These are phyloP conservation scores for Colletotrichum tropicale DNA, from an alignment of 2,329 filamentous ascomycete genomes.

Conservation along the genomic window DNA sequence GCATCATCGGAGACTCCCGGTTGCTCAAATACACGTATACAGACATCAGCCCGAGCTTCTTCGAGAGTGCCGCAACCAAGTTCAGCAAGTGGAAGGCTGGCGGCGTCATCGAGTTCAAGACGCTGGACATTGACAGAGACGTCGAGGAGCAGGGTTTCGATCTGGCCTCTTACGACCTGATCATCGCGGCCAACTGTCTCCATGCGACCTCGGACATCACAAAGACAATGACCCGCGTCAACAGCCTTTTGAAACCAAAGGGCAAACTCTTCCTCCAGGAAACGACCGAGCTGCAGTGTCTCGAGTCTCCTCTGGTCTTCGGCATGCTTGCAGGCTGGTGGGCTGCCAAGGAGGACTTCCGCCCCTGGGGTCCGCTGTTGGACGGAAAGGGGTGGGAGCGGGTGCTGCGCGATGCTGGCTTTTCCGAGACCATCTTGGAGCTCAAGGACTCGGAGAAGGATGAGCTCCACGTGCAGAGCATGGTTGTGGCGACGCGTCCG, in stretches of 20 bases:
- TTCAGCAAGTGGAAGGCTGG: background rate
- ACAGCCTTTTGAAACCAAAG: slow-evolving; percentile 30
- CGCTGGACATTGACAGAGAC: slow-evolving; percentile 28
- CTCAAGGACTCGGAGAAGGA: background rate
- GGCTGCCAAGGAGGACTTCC: slow-evolving; percentile 1
- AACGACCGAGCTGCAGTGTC: background rate
- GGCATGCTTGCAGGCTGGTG: background rate
- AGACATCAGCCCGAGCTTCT: slow-evolving; percentile 26
- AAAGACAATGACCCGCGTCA: slow-evolving; percentile 25
- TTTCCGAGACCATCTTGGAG: background rate
- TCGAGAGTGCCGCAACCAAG: slow-evolving; percentile 20
- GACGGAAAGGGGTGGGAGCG: background rate
- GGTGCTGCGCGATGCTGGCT: background rate
- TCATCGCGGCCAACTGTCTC: slow-evolving; percentile 38
- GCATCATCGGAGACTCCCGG: background rate
- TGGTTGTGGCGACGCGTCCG: background rate
- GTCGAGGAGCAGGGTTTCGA: slow-evolving; percentile 34
- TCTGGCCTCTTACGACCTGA: slow-evolving; percentile 35
- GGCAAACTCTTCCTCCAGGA: slow-evolving; percentile 28
- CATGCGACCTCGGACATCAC: slow-evolving; percentile 29
- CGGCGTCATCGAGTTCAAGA: slow-evolving; percentile 22
- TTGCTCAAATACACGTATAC: slow-evolving; percentile 30
- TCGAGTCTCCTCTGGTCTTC: background rate
- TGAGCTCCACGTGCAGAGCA: background rate
- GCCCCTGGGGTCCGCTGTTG: background rate